A percentile compares a stretch with the other conserved stretches of the same genome.
phyloP scores from a whole-genome alignment of 495 filamentous ascomycete species.

The Neurospora tetraspora region DNA sequence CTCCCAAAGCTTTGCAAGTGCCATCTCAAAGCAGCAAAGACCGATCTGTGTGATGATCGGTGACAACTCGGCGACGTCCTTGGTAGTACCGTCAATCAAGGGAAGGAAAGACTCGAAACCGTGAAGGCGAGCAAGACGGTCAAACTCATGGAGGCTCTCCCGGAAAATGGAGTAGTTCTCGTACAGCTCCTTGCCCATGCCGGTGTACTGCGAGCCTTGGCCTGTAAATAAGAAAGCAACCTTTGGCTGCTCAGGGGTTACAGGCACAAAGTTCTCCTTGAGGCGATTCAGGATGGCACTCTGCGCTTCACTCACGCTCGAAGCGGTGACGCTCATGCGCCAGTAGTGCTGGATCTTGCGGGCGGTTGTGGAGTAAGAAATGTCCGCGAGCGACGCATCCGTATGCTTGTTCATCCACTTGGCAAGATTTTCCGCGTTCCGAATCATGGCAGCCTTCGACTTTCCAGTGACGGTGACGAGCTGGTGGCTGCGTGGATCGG shows the following conservation, averaged over 20 bases:
- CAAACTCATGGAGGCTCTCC: conserved; percentile 56
- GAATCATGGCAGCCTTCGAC: conserved; percentile 43
- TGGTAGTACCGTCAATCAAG: conserved; percentile 54
- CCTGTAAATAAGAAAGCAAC: conserved; percentile 63
- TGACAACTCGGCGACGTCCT: conserved; percentile 48
- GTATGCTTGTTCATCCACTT: conserved; percentile 44
- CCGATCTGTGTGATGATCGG: conserved; percentile 73
- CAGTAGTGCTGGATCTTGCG: conserved; percentile 74
- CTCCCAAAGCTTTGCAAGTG: conserved; percentile 68
- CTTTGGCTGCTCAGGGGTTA: conserved; percentile 39
- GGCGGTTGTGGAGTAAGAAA: conserved; percentile 78
- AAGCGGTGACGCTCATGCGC: conserved; percentile 52
- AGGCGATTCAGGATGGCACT: conserved; percentile 31
- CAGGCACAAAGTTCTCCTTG: conserved; percentile 37
- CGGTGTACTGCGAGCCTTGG: conserved; percentile 55
- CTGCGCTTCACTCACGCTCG: conserved; percentile 36
- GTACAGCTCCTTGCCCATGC: conserved; percentile 66
- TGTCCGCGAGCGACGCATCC: conserved; percentile 39
- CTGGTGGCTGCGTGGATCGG: conserved; percentile 43
- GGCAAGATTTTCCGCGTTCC: conserved; percentile 40
- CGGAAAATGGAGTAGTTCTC: conserved; percentile 57
- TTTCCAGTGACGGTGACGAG: conserved; percentile 51
- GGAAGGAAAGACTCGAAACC: conserved; percentile 60
- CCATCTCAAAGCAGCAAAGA: conserved; percentile 73
- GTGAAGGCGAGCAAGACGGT: conserved; percentile 57